Conservation (phyloP, 805 yeast species). For the Monosporozyma servazzii region DNA sequence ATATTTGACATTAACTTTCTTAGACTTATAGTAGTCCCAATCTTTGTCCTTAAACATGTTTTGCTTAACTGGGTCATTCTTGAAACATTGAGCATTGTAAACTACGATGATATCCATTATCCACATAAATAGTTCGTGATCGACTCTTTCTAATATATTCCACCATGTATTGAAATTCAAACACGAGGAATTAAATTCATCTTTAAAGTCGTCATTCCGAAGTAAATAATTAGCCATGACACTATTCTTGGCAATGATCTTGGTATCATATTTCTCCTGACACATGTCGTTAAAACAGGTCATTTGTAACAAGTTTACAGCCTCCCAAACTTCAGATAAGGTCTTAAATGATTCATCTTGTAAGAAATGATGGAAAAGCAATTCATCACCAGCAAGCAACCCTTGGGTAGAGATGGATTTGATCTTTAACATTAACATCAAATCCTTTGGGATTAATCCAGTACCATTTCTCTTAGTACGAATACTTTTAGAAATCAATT, state of each 20-base stretch:
- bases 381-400: conserved; percentile 29
- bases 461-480: conserved; percentile 11
- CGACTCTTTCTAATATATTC: conserved; percentile 26
- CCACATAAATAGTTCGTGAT: conserved; percentile 29
- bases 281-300: conserved; percentile 26
- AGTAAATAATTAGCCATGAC: conserved; percentile 25
- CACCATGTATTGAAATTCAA: conserved; percentile 28
- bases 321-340: conserved; percentile 25
- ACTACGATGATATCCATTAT: conserved; percentile 27
- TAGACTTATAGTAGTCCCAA: conserved; percentile 29
- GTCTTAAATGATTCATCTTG: conserved; percentile 13
- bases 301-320: conserved; percentile 25
- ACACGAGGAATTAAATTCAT: conserved; percentile 25
- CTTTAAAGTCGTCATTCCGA: conserved; percentile 25
- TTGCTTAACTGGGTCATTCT: conserved; percentile 26
- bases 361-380: conserved; percentile 28
- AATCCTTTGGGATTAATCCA: conserved; percentile 13
- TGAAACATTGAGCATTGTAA: conserved; percentile 30
- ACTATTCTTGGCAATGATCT: conserved; percentile 27
- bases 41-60: conserved; percentile 13
- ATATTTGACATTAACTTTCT: conserved; percentile 32
- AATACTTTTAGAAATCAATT: conserved; percentile 14
- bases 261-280: conserved; percentile 24
- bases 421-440: conserved; percentile 26
- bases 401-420: conserved; percentile 32